Conservation (phyloP, 352 stramenopile genomes). For the Globisporangium megalacanthum region DNA sequence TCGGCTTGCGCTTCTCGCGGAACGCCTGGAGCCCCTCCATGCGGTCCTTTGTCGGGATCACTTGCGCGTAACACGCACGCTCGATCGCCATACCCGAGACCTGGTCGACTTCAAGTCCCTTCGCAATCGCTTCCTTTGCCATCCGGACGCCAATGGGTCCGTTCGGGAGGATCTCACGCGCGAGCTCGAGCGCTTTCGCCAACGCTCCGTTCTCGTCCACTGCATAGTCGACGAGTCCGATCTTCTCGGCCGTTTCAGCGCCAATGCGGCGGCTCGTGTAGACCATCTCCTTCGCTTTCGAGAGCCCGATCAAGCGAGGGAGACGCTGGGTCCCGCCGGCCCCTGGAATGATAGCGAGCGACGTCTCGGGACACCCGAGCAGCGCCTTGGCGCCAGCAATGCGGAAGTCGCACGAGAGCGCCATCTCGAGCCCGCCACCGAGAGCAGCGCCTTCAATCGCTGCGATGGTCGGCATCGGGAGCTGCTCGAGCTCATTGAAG, state of each 20-base stretch:
- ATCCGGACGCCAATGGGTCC: conserved; percentile 90
- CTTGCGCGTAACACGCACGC: conserved; percentile 86
- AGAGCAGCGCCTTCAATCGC: conserved; percentile 89
- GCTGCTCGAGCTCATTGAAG: conserved; percentile 82
- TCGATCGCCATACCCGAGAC: conserved; percentile 89
- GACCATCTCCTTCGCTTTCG: conserved; percentile 94
- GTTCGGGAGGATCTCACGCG: conserved; percentile 88
- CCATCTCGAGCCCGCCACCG: conserved; percentile 90
- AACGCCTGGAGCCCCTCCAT: conserved; percentile 91
- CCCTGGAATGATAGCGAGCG: conserved; percentile 90
- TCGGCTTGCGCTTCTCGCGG: conserved; percentile 89
- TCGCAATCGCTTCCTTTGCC: conserved; percentile 19
- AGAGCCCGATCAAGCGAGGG: conserved; percentile 85
- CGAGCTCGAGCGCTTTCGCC: conserved; percentile 75
- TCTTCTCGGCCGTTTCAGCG: conserved; percentile 64
- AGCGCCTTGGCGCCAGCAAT: conserved; percentile 84
- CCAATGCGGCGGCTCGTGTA: conserved; percentile 87
- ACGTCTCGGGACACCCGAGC: conserved; percentile 90
- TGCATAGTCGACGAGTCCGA: conserved; percentile 88
- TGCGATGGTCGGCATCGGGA: conserved; percentile 92
- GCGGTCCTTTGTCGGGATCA: conserved; percentile 90
- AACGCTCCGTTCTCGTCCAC: conserved; percentile 63
- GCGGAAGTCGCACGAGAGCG: conserved; percentile 89
- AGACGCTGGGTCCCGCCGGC: conserved; percentile 91
- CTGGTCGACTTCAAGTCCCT: conserved; percentile 83